phyloP scores from a whole-genome alignment of 2,329 filamentous ascomycete genomes.

The Fusarium sp. region DNA sequence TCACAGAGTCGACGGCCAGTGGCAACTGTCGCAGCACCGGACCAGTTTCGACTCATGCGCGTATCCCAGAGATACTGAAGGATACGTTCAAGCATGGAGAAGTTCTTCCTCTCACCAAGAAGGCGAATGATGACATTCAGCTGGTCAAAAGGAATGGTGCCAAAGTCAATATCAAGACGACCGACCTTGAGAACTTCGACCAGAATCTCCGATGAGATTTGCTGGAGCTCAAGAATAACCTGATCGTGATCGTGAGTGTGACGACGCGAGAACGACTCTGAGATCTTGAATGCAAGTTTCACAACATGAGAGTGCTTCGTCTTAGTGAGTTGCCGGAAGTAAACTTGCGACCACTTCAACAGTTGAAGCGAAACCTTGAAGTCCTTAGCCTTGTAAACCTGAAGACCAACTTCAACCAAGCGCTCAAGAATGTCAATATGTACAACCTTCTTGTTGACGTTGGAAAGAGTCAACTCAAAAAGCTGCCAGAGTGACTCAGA shows the following conservation, averaged over 20 bases:
- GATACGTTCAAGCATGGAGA: not conserved
- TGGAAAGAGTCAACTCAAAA: not conserved
- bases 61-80: conserved; percentile 7
- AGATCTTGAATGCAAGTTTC: not conserved
- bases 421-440: not conserved
- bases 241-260: not conserved
- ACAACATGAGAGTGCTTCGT: not conserved
- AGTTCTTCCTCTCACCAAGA: not conserved
- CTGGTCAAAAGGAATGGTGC: not conserved
- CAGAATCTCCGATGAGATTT: not conserved
- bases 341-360: not conserved
- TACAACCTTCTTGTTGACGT: not conserved
- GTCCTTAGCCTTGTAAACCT: not conserved
- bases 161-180: not conserved
- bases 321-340: not conserved
- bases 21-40: not conserved
- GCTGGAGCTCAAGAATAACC: not conserved
- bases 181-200: not conserved
- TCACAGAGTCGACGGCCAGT: not conserved
- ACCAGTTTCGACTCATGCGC: not conserved
- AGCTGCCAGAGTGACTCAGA: not conserved
- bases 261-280: not conserved
- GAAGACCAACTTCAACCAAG: not conserved
- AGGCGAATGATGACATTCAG: not conserved
- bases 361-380: not conserved